Base-by-base conservation (phyloP, 2,329 filamentous ascomycete genomes). In the Aspergillus novoparasiticus region DNA sequence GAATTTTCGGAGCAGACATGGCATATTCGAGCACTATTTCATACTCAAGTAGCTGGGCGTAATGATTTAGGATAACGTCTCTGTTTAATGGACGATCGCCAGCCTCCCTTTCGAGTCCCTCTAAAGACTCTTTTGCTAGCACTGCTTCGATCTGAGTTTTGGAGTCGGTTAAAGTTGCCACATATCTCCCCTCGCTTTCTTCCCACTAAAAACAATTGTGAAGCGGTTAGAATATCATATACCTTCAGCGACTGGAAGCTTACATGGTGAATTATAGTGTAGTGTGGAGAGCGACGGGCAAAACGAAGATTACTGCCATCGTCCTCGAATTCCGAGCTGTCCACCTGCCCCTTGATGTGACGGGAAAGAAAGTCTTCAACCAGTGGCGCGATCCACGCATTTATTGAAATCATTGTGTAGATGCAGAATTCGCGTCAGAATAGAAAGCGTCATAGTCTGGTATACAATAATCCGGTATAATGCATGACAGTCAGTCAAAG, bases 301-400 rank as follows among this genome's bases (percentile, higher is more conserved):
- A 80, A 74, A n/a, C 69, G 73, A 53, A 80, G 64, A 53, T 71
- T 74, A 36, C 71, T 73, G 14, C 73, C 77, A 68, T 79, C 71
- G 60, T 80, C 73, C 53, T 76, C 69, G 30, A 71, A 64, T 6
- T 69, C 50, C 19, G 69, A 58, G 57, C 61, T 59, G 28, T 65
- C 54, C 36, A 48, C 26, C 41, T 46, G 43, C 53, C 63, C 62
- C 30, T 65, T 60, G 14, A 66, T 61, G 32, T 71, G 73, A 46
- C 54, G 63, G 10, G 60, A 64, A 53, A 76, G 64, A 53, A 64
- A 70, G 54, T 63, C 60, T 62, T 73, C 69, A 61, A 72, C 63
- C 39, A 72, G 63, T 50, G 68, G 41, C 26, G 68, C 60, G 41
- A 76, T 68, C 75, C 72, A 75, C 45, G 66, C 63, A 51, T 53